Conservation (phyloP, 768 basidiomycete species). For the Phanerochaete sordida region DNA sequence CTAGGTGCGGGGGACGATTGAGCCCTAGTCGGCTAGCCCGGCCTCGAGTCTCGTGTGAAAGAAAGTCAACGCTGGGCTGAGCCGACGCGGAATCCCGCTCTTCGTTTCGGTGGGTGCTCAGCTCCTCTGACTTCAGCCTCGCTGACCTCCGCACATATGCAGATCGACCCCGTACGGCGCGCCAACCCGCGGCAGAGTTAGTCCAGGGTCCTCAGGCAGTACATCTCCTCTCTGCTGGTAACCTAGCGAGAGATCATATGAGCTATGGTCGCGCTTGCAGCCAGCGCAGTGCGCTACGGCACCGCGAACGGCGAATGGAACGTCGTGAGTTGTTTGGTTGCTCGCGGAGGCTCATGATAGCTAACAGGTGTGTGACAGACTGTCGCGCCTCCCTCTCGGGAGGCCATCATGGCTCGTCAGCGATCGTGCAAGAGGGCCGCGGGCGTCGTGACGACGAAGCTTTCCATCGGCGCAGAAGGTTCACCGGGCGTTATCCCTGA, state of each 20-base stretch:
- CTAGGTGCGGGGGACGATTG: slow-evolving; percentile 67
- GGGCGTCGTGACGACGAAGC: slow-evolving; percentile 82
- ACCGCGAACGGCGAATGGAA: slow-evolving; percentile 87
- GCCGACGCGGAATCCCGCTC: slow-evolving; percentile 65
- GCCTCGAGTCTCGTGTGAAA: slow-evolving; percentile 78
- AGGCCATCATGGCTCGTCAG: slow-evolving; percentile 82
- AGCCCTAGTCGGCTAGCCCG: slow-evolving; percentile 75
- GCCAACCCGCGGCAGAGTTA: slow-evolving; percentile 87
- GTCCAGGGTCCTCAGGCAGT: slow-evolving; percentile 85
- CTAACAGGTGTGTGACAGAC: slow-evolving; percentile 42
- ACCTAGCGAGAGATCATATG: not conserved
- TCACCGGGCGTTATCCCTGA: slow-evolving; percentile 90
- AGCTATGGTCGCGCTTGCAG: not conserved
- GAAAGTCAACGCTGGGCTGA: slow-evolving; percentile 67
- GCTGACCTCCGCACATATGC: too few species aligned
- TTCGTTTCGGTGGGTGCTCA: slow-evolving; percentile 80
- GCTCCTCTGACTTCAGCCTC: too few species aligned
- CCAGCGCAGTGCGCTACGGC: slow-evolving; percentile 79
- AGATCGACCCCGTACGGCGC: slow-evolving; percentile 76
- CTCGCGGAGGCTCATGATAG: not conserved
- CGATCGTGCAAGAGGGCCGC: slow-evolving; percentile 81
- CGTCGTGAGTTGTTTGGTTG: slow-evolving; percentile 45
- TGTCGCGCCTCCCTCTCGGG: slow-evolving; percentile 78
- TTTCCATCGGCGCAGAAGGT: slow-evolving; percentile 89
- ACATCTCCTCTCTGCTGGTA: slow-evolving; percentile 30